A percentile compares a stretch with the other conserved stretches of the same genome.
Conservation (phyloP, 2,329 filamentous ascomycete species). For the Cladorrhinum sp. region DNA sequence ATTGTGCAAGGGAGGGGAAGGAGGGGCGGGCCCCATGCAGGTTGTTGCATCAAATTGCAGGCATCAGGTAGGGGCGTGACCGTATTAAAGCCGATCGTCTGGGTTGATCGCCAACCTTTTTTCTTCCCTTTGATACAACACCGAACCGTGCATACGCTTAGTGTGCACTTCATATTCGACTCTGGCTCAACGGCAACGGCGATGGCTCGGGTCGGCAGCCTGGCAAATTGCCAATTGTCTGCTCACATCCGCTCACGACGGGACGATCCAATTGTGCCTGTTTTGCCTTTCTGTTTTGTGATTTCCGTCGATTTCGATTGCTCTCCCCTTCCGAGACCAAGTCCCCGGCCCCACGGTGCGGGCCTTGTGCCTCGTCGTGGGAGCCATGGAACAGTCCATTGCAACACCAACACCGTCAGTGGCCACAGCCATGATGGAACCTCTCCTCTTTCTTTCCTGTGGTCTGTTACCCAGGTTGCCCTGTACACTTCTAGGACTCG, state of each 20-base stretch:
- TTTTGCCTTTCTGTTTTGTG: not conserved
- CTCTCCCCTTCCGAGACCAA: constrained; percentile 17
- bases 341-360: constrained; percentile 17
- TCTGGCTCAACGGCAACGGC: constrained; percentile 12
- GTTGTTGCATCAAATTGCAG: constrained; percentile 10
- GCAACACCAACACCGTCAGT: not conserved
- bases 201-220: constrained; percentile 8
- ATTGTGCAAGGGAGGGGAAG: constrained; percentile 3
- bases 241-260: not conserved
- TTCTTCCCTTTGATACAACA: constrained; percentile 23
- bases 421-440: not conserved
- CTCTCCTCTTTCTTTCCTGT: not conserved
- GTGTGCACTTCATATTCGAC: constrained; percentile 17
- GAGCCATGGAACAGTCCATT: constrained; percentile 1
- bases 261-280: not conserved
- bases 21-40: constrained; percentile 7
- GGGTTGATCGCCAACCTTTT: constrained; percentile 27
- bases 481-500: constrained; percentile 4
- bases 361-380: constrained; percentile 3
- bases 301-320: not conserved
- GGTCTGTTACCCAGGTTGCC: not conserved
- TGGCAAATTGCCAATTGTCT: constrained; percentile 11
- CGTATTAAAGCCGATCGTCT: constrained; percentile 26
- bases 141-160: constrained; percentile 28
- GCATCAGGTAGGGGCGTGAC: constrained; percentile 19